A percentile compares a stretch with the other conserved stretches of the same genome.
phyloP scores from a whole-genome alignment of 2,329 filamentous ascomycete species.

The Calonectria naviculata region DNA sequence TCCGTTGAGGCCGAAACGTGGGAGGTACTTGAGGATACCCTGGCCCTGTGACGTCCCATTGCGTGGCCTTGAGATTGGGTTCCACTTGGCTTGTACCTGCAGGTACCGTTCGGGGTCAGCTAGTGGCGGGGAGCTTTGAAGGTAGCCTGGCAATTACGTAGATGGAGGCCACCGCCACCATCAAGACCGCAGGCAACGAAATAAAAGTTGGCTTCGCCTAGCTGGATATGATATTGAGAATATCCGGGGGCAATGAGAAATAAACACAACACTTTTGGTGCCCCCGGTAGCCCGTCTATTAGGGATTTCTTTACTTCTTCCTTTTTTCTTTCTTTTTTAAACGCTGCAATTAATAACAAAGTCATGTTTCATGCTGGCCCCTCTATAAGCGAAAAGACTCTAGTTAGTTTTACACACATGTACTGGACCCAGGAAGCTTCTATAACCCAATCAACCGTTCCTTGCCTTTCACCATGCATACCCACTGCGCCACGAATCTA shows the following conservation, averaged over 20 bases:
- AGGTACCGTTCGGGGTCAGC: conserved; percentile 4
- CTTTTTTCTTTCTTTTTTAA: not conserved
- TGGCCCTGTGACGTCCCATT: not conserved
- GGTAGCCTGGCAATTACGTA: conserved; percentile 14
- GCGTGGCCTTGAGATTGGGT: not conserved
- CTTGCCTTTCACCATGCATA: not conserved
- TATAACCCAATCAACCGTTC: not conserved
- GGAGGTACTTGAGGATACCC: conserved; percentile 1
- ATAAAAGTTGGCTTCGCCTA: not conserved
- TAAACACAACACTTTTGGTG: too few relatives aligned
- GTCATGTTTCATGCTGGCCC: not conserved
- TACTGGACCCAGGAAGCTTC: not conserved
- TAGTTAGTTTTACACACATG: not conserved
- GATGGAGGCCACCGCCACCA: not conserved
- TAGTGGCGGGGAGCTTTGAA: conserved; percentile 1
- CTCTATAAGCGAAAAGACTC: not conserved
- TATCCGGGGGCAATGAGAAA: too few relatives aligned
- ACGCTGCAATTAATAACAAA: not conserved
- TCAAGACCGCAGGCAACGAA: not conserved
- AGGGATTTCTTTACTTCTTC: too few relatives aligned
- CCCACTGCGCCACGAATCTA: not conserved
- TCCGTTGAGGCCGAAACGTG: conserved; percentile 3
- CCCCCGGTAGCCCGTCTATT: too few relatives aligned
- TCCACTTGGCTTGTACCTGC: conserved; percentile 1
- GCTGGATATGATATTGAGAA: not conserved